Evolutionary conservation across 2,329 filamentous ascomycete genomes (phyloP).

Genomic region (Cordyceps tenuipes): DNA sequence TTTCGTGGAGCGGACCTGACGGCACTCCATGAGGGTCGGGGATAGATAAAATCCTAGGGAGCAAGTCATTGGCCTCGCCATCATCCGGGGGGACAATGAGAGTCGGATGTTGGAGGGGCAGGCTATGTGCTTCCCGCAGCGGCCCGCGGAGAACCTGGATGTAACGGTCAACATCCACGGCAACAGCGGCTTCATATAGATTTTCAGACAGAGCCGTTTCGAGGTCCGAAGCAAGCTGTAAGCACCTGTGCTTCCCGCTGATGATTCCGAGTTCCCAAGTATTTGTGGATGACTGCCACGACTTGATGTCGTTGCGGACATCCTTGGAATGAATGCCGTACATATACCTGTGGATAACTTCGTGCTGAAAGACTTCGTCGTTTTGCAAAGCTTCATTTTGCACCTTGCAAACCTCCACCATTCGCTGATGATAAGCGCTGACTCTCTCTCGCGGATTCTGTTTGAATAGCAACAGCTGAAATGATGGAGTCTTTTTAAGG

Average conservation of each 20-base stretch:
- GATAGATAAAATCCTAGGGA: conserved; percentile 37
- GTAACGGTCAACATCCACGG: conserved; percentile 37
- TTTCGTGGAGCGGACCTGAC: conserved; percentile 44
- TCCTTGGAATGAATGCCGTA: conserved; percentile 40
- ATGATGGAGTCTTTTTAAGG: conserved; percentile 42
- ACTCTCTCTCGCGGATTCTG: conserved; percentile 47
- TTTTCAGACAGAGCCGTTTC: conserved; percentile 43
- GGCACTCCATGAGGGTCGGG: conserved; percentile 41
- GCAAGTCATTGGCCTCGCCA: conserved; percentile 22
- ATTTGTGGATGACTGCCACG: conserved; percentile 13
- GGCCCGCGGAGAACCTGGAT: conserved; percentile 39
- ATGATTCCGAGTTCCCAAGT: conserved; percentile 31
- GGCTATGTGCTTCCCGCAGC: conserved; percentile 16
- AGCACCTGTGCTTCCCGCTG: conserved; percentile 42
- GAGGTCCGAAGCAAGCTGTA: conserved; percentile 49
- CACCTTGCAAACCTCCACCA: conserved; percentile 20
- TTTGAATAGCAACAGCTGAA: conserved; percentile 45
- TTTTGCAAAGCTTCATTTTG: conserved; percentile 22
- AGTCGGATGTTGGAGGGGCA: conserved; percentile 10
- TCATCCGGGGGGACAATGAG: conserved; percentile 30
- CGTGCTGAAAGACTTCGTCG: conserved; percentile 8
- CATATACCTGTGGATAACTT: conserved; percentile 38
- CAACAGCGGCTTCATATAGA: conserved; percentile 32
- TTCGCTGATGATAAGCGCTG: conserved; percentile 39
- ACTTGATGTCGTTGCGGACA: conserved; percentile 34